Conservation (phyloP, 345 rosid genomes). For the sweet orange (Citrus sinensis) region DVS_A1.0 CM039163.1:6485501-6486000, state of each 20-base stretch:
- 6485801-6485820: conserved; percentile 89
- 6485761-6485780: conserved; percentile 87
- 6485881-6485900: conserved; percentile 62
- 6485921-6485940: conserved; percentile 93
- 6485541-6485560: conserved; percentile 89
- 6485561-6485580: conserved; percentile 98
- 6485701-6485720: conserved; percentile 87
- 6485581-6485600: conserved; percentile 88
- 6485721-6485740: conserved; percentile 98
- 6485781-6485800: conserved; percentile 94
- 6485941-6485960: conserved; percentile 89
- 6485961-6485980: conserved; percentile 88
- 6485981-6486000: conserved; percentile 94
- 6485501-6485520: conserved; percentile 94
- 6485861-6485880: conserved; percentile 86
- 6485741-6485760: conserved; percentile 98
- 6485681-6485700: conserved; percentile 91
- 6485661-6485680: conserved; percentile 76
- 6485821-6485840: conserved; percentile 72
- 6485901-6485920: conserved; percentile 81
- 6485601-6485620: conserved; percentile 86
- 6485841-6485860: conserved; percentile 71
- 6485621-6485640: conserved; percentile 89
- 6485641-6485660: conserved; percentile 89
- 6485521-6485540: conserved; percentile 75